Conservation (phyloP, 2,329 filamentous ascomycete species). For the Neocucurbitaria cava region DNA sequence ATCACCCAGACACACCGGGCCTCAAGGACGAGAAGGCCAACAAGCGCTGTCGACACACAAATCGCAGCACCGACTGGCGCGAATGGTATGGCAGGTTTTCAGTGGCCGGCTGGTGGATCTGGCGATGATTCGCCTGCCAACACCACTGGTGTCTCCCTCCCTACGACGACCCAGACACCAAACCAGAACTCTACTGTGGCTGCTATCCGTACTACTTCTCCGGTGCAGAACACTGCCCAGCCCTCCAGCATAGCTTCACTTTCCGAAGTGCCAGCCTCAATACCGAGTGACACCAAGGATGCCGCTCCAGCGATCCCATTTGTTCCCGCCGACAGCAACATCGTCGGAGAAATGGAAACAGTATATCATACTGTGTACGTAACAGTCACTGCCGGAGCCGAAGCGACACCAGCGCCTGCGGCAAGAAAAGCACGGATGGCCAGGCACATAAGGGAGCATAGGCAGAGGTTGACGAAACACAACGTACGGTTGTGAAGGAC, state of each 20-base stretch:
- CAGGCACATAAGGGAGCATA: conserved; percentile 24
- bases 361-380: conserved; percentile 23
- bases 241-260: conserved; percentile 5
- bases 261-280: conserved; percentile 5
- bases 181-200: conserved; percentile 3
- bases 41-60: conserved; percentile 2
- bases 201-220: conserved; percentile 5
- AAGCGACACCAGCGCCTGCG: conserved; percentile 1
- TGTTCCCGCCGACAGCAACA: conserved; percentile 8
- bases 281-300: conserved; percentile 2
- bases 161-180: conserved; percentile 1
- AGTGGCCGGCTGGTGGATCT: conserved; percentile 21
- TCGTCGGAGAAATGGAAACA: conserved; percentile 10
- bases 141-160: not conserved
- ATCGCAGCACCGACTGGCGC: conserved; percentile 12
- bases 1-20: not conserved
- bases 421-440: conserved; percentile 16
- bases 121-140: conserved; percentile 4
- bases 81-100: conserved; percentile 28
- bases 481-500: conserved; percentile 4
- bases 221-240: conserved; percentile 10
- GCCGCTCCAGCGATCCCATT: conserved; percentile 7
- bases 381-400: conserved; percentile 15
- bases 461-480: conserved; percentile 20
- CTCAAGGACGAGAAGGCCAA: conserved; percentile 3